Evolutionary conservation across 495 filamentous ascomycete genomes (phyloP), one percentile per base, ranked within the genome.

Genomic region (Bacidia gigantensis): DNA sequence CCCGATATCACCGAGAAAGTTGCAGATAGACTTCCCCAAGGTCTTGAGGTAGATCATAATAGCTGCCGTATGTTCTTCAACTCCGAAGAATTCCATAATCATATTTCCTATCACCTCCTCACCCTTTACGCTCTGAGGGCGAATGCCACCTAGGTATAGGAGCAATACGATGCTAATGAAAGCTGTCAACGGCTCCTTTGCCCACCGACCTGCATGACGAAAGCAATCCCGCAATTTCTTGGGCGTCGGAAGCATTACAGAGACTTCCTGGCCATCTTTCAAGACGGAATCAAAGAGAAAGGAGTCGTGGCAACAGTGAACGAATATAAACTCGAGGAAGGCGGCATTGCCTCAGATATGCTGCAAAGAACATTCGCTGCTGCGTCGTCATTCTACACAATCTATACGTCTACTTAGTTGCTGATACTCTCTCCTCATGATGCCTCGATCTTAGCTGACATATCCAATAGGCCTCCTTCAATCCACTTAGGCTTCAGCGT

Each of bases 401-500:
- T 5, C 29, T 35, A 7, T 14, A 14, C 29, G 14, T 7, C 29
- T 5, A 7, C 29, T 14, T 35, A 35, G 7, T 14, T n/a, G n/a
- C n/a, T n/a, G n/a, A n/a, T n/a, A n/a, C 29, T 35, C 14, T 35
- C 29, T 7, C 14, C 7, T 35, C 29, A 35, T 14, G 5, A 35
- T 5, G 29, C 7, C 5, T 35, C 14, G 5, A 7, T 14, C 29
- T 35, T 7, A 23, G 24, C 41, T 51, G 11, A 50, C 11, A 38
- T 63, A 29, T 60, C 60, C 53, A 32, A 54, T 72, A 86, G 83
- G 1, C 77, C 89, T 54, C 58, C 86, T 9, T 54, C 90, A 5
- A 94, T 95, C 57, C 87, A 94, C 57, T 73, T 94, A 11, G 86
- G 87, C 38, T 92, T 86, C 60, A 87, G 82, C 1, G 57, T 95